A percentile compares a stretch with the other conserved stretches of the same genome.
phyloP scores from a whole-genome alignment of 345 rosid genomes.

The Aurinia saxatilis region DNA sequence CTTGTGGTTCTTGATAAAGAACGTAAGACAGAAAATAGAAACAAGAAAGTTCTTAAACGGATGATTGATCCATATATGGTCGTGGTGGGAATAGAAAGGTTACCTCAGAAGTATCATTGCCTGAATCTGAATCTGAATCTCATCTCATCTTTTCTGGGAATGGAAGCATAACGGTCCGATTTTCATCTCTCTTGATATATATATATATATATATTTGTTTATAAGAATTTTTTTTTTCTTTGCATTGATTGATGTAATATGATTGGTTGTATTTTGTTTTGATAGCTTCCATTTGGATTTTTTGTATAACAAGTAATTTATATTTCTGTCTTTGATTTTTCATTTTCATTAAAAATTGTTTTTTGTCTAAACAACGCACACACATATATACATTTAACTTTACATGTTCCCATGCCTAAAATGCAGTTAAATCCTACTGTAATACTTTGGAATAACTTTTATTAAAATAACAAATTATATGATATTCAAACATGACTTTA shows the following conservation, averaged over 20 bases:
- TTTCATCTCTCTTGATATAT: background rate
- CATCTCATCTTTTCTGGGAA: background rate
- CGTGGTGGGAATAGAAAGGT: background rate
- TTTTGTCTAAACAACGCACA: too few species aligned
- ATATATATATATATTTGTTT: background rate
- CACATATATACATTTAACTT: too few species aligned
- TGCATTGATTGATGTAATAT: background rate
- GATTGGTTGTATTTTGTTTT: background rate
- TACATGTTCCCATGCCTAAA: too few species aligned
- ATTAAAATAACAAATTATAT: too few species aligned
- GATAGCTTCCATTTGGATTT: too few species aligned
- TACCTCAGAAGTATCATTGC: background rate
- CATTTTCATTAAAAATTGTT: too few species aligned
- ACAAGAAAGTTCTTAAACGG: background rate
- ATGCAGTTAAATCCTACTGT: too few species aligned
- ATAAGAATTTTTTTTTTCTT: background rate
- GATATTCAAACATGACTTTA: too few species aligned
- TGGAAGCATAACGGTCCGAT: constrained; percentile 25
- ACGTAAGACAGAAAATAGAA: background rate
- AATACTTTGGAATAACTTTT: too few species aligned
- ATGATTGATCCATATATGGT: background rate
- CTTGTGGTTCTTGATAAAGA: background rate
- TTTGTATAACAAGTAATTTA: too few species aligned
- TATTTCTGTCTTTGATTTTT: too few species aligned
- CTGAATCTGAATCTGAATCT: background rate